Base-by-base conservation (phyloP, 495 filamentous ascomycete species). In the Xylaria flabelliformis region DNA sequence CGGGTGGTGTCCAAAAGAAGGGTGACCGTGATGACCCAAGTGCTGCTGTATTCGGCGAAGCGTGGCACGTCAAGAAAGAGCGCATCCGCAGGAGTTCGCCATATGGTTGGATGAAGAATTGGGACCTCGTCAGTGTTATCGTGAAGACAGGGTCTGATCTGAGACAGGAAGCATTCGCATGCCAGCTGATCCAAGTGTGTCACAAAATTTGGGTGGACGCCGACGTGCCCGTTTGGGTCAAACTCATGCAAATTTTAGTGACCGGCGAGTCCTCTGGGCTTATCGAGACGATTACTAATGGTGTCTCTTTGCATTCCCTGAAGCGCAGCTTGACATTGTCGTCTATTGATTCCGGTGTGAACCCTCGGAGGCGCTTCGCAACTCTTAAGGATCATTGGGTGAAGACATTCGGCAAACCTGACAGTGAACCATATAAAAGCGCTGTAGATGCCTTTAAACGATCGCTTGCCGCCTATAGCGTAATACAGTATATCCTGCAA, bases 11-110 rank as follows among this genome's bases (percentile, higher is more conserved):
- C 6, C 90, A 90, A 74, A 88, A 91, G 41, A 91, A 91, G 76
- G 91, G 91, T 21, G 91, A 94, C 76, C 88, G 91, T 34, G 91
- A 93, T 74, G 91, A 94, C 76, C 91, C 91, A n/a, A 92, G 90
- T 72, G 91, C 91, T 32, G 91, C 91, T 12, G 92, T 92, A 7
- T 93, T 94, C 75, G 91, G 91, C 64, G 91, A 94, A 79, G 91
- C 91, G 53, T 94, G 91, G 91, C 85, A 88, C 64, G 83, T 86
- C 61, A 94, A 94, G 75, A 91, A 90, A 75, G 91, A 93, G 80
- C 90, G 91, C 29, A 93, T 94, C 77, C 85, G 91, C 64, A 89
- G 90, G 74, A 89, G 90, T 4, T 92, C 90, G 12, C 91, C 91
- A 0, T 94, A 92, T 74, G 91, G 91, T 12, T 91, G 87, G 88